Percentiles rank a stretch among this genome's conserved stretches.
These are phyloP conservation scores for Astrocystis sublimbata DNA, from an alignment of 495 filamentous ascomycete species.

Conservation along the genomic window DNA sequence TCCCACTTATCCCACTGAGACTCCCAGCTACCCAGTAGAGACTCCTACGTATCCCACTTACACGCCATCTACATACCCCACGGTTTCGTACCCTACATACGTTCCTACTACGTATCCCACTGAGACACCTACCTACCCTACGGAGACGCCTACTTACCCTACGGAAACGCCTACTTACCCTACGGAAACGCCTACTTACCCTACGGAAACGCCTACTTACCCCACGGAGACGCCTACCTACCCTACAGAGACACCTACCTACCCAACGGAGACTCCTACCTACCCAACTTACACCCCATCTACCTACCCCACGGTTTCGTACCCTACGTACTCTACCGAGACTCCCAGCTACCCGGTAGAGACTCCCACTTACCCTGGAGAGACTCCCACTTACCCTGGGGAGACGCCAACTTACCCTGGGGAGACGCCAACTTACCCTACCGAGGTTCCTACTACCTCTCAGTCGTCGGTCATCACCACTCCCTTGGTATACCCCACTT, in stretches of 20 bases:
- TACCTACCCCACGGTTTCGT: no score
- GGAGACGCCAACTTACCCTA: slow-evolving; percentile 1
- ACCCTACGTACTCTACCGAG: slow-evolving; percentile 13
- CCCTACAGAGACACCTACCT: slow-evolving; percentile 13
- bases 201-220: background rate
- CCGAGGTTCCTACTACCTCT: background rate
- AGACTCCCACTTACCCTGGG: slow-evolving; percentile 2
- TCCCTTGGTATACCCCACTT: background rate
- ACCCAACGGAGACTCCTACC: background rate
- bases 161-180: slow-evolving; percentile 20
- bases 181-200: slow-evolving; percentile 12
- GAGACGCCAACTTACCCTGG: background rate
- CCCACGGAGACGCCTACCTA: slow-evolving; percentile 24
- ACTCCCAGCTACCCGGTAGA: background rate
- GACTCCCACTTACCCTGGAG: background rate
- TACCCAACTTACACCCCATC: slow-evolving; percentile 16
- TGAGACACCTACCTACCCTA: slow-evolving; percentile 4
- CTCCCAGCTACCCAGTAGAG: background rate
- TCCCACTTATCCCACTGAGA: background rate
- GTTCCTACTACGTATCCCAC: background rate
- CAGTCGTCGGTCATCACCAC: background rate
- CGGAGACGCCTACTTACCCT: background rate
- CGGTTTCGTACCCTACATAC: slow-evolving; percentile 19
- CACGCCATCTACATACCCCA: slow-evolving; percentile 8
- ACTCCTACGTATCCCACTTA: background rate